Conservation (phyloP, 352 stramenopile genomes). For the Globisporangium nagaii region DNA sequence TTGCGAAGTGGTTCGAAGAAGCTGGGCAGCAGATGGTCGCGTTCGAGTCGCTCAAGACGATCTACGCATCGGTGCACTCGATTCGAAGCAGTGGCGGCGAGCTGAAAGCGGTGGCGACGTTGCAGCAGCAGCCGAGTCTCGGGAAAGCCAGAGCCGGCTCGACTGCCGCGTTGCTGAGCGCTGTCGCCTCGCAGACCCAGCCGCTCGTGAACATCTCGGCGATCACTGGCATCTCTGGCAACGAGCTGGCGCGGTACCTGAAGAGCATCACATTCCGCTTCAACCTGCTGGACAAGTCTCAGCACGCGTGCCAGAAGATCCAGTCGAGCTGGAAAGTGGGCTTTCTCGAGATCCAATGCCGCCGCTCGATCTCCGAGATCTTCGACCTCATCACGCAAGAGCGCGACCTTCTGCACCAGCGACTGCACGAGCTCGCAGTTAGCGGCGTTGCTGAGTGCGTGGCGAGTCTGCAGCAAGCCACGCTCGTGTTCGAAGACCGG, state of each 20-base stretch:
- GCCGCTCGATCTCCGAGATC: slow-evolving; percentile 49
- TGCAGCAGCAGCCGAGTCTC: neutral
- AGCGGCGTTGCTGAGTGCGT: slow-evolving; percentile 40
- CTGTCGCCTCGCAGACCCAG: neutral
- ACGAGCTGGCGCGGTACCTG: slow-evolving; percentile 40
- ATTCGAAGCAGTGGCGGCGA: slow-evolving; percentile 1
- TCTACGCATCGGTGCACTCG: slow-evolving; percentile 45
- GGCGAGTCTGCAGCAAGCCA: slow-evolving; percentile 35
- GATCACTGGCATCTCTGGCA: slow-evolving; percentile 27
- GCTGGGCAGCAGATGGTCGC: slow-evolving; percentile 48
- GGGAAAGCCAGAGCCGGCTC: neutral
- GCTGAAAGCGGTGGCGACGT: neutral
- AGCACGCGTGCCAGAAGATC: slow-evolving; percentile 58
- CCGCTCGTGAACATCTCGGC: slow-evolving; percentile 13
- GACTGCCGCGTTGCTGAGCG: neutral
- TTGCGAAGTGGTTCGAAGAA: slow-evolving; percentile 42
- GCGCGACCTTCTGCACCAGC: slow-evolving; percentile 32
- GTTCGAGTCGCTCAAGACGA: slow-evolving; percentile 44
- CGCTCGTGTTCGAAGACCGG: slow-evolving; percentile 48
- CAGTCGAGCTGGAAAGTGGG: slow-evolving; percentile 66
- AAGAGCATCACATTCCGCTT: slow-evolving; percentile 30
- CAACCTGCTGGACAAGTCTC: slow-evolving; percentile 36
- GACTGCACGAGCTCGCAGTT: slow-evolving; percentile 25
- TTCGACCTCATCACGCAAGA: slow-evolving; percentile 52
- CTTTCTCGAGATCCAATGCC: slow-evolving; percentile 74